A percentile compares a stretch with the other conserved stretches of the same genome.
Conservation (phyloP, 2,329 filamentous ascomycete genomes). For the Leptographium wingfieldii region DNA sequence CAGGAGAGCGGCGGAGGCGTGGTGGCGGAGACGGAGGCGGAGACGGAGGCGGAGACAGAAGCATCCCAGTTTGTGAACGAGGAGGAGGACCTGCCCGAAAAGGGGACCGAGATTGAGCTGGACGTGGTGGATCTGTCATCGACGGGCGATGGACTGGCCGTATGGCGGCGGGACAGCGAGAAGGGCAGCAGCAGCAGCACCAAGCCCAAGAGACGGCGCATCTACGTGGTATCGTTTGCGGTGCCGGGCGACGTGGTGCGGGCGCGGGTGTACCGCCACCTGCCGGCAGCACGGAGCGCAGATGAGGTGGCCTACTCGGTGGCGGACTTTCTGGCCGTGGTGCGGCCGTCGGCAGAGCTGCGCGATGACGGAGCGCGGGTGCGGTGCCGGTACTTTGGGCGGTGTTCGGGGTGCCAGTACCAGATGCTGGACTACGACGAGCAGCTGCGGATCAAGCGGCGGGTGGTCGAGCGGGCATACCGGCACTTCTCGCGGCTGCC, state of each 20-base stretch:
- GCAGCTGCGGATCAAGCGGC: slow-evolving; percentile 73
- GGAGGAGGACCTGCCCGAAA: slow-evolving; percentile 40
- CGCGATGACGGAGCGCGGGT: slow-evolving; percentile 34
- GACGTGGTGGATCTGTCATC: slow-evolving; percentile 76
- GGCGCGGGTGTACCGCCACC: slow-evolving; percentile 67
- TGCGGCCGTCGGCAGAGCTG: slow-evolving; percentile 44
- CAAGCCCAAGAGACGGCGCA: slow-evolving; percentile 38
- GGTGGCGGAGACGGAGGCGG: background rate
- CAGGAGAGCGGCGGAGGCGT: slow-evolving; percentile 15
- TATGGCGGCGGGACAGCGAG: slow-evolving; percentile 31
- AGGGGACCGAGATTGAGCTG: slow-evolving; percentile 66
- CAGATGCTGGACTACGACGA: slow-evolving; percentile 89
- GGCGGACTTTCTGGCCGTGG: slow-evolving; percentile 71
- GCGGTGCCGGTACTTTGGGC: slow-evolving; percentile 73
- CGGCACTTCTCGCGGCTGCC: slow-evolving; percentile 78
- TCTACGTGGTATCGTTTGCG: slow-evolving; percentile 83
- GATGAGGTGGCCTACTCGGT: slow-evolving; percentile 50
- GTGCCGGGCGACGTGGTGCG: slow-evolving; percentile 72
- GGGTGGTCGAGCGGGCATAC: slow-evolving; percentile 84
- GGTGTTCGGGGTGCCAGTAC: slow-evolving; percentile 88
- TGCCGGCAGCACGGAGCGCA: slow-evolving; percentile 17
- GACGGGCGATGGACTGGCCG: slow-evolving; percentile 79
- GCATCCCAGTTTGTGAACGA: background rate
- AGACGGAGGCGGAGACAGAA: background rate
- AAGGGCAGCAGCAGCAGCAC: background rate